phyloP scores from a whole-genome alignment of 768 basidiomycete genomes.

The Leccinum variicolor region DNA sequence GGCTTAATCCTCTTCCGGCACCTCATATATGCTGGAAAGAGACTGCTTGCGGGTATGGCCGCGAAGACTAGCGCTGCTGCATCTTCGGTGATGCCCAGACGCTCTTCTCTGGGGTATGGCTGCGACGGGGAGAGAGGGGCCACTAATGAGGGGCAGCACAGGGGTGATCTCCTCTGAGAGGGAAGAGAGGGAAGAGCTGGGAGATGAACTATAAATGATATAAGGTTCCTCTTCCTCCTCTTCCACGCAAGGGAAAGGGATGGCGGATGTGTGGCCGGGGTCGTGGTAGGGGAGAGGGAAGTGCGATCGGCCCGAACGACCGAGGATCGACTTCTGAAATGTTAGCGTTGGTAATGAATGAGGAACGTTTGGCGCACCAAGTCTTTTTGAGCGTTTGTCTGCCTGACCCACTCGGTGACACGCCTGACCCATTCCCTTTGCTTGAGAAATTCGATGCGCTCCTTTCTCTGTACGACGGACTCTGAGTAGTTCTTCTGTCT shows the following conservation, averaged over 20 bases:
- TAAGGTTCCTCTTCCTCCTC: slow-evolving; percentile 33
- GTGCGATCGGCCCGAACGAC: slow-evolving; percentile 11
- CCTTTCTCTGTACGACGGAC: slow-evolving; percentile 43
- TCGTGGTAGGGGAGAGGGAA: slow-evolving; percentile 11
- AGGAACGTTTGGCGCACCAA: slow-evolving; percentile 7
- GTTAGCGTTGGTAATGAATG: background rate
- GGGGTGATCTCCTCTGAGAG: slow-evolving; percentile 29
- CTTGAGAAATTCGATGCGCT: slow-evolving; percentile 51
- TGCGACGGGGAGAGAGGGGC: slow-evolving; percentile 3
- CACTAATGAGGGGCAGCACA: slow-evolving; percentile 21
- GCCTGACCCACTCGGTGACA: slow-evolving; percentile 36
- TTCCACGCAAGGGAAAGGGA: slow-evolving; percentile 26
- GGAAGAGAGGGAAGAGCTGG: slow-evolving; percentile 30
- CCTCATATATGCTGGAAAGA: slow-evolving; percentile 31
- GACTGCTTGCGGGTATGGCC: slow-evolving; percentile 31
- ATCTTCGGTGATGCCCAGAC: slow-evolving; percentile 27
- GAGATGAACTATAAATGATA: slow-evolving; percentile 33
- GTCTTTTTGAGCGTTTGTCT: slow-evolving; percentile 28
- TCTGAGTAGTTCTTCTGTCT: slow-evolving; percentile 45
- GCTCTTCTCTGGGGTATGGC: slow-evolving; percentile 15
- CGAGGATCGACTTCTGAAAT: slow-evolving; percentile 18
- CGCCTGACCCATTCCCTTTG: slow-evolving; percentile 42
- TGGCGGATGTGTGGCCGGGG: slow-evolving; percentile 10
- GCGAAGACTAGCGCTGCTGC: slow-evolving; percentile 31
- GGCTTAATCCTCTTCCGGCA: slow-evolving; percentile 30